Conservation (phyloP, 106 monocot genomes). For the Chionographis japonica region DNA sequence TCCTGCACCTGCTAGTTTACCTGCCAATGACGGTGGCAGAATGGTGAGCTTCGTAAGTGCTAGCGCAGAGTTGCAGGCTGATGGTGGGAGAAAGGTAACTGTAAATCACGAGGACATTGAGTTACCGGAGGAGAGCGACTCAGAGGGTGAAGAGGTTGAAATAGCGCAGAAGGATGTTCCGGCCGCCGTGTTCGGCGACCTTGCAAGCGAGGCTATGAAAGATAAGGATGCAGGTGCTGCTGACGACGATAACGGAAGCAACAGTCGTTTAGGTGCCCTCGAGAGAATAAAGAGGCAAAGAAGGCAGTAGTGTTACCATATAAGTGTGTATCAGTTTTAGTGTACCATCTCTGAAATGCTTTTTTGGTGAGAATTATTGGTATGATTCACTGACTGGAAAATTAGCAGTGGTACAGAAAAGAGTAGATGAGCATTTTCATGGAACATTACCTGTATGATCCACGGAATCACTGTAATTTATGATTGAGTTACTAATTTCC, state of each 20-base stretch:
- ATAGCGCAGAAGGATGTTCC: constrained; percentile 80
- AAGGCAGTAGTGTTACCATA: constrained; percentile 24
- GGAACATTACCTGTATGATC: no score
- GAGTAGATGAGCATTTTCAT: no score
- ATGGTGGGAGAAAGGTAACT: constrained; percentile 33
- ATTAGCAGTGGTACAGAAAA: no score
- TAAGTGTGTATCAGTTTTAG: neutral
- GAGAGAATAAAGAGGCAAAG: constrained; percentile 92
- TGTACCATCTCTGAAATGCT: no score
- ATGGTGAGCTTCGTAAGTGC: constrained; percentile 75
- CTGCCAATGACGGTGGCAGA: constrained; percentile 34
- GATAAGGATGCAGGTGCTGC: constrained; percentile 27
- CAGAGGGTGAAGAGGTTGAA: constrained; percentile 65
- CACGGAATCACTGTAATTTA: no score
- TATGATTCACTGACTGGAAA: no score
- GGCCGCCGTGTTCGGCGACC: constrained; percentile 82
- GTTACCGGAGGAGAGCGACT: constrained; percentile 78
- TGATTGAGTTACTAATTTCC: no score
- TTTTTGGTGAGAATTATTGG: no score
- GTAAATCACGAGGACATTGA: constrained; percentile 85
- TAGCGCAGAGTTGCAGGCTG: constrained; percentile 58
- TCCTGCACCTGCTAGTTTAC: constrained; percentile 20
- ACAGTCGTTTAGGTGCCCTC: constrained; percentile 63
- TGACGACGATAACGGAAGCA: constrained; percentile 31
- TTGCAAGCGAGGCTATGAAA: constrained; percentile 36